Evolutionary conservation across 768 basidiomycete species (phyloP).

Genomic region (Butyriboletus loyo): DNA sequence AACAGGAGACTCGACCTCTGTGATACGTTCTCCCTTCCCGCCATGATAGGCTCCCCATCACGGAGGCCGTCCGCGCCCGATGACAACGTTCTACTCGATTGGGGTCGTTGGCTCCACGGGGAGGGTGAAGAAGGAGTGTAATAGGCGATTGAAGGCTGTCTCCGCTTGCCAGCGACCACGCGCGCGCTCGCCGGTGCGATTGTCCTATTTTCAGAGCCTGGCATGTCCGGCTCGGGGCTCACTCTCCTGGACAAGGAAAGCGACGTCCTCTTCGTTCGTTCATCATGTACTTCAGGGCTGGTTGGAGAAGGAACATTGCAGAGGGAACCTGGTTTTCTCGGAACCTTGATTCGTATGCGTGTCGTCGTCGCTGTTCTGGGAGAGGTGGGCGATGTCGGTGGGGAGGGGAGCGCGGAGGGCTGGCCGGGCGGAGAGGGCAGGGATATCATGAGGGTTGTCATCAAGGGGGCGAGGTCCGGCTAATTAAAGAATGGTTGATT

Average conservation of each 20-base stretch:
- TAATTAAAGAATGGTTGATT: not conserved
- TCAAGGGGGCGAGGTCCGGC: not conserved
- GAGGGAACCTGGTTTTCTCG: constrained; percentile 1
- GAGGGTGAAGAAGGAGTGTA: constrained; percentile 27
- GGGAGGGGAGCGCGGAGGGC: constrained; percentile 10
- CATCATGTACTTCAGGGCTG: not conserved
- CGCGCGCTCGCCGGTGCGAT: not conserved
- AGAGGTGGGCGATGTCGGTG: constrained; percentile 19
- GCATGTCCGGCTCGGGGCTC: not conserved
- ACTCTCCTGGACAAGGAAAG: not conserved
- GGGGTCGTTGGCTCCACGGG: constrained; percentile 18
- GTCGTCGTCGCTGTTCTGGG: constrained; percentile 6
- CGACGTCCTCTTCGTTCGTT: constrained; percentile 4
- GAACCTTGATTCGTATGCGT: constrained; percentile 12
- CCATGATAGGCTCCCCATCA: not conserved
- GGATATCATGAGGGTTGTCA: constrained; percentile 1
- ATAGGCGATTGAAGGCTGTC: constrained; percentile 30
- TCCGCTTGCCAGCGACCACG: constrained; percentile 8
- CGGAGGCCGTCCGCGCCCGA: not conserved
- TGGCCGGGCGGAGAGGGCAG: not conserved
- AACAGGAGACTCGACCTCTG: constrained; percentile 21
- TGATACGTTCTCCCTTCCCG: constrained; percentile 11
- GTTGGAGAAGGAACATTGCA: not conserved
- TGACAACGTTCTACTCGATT: not conserved
- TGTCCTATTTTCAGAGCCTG: not conserved